These are phyloP conservation scores for Scenedesmus sp. DNA, from an alignment of 163 green algal genomes.

Conservation along the genomic window DNA sequence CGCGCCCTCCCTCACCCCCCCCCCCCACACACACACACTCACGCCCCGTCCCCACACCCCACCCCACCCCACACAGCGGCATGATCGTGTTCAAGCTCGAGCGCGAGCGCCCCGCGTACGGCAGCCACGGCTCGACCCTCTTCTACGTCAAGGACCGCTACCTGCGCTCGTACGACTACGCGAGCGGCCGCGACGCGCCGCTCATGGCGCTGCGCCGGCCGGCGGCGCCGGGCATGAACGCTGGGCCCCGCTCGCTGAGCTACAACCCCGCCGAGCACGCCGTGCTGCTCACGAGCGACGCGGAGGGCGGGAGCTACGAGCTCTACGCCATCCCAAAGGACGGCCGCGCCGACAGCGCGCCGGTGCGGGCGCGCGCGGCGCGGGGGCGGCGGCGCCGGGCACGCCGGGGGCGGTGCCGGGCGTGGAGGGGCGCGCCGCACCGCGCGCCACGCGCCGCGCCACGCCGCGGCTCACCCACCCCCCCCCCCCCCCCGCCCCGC, in stretches of 20 bases:
- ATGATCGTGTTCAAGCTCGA: conserved; percentile 99
- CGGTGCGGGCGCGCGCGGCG: conserved; percentile 48
- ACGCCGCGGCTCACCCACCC: no score
- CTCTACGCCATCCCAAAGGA: conserved; percentile 92
- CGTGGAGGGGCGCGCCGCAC: no score
- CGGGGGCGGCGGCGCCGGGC: no score
- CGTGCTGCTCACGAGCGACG: conserved; percentile 92
- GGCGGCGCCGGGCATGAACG: conserved; percentile 40
- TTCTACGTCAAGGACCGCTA: conserved; percentile 98
- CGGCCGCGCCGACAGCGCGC: conserved; percentile 60
- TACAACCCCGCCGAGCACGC: conserved; percentile 99
- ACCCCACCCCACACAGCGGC: no score
- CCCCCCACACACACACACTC: no score
- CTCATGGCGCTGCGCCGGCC: conserved; percentile 87
- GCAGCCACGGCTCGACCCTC: conserved; percentile 76
- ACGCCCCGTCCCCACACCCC: no score
- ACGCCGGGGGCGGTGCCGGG: no score
- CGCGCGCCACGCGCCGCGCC: no score
- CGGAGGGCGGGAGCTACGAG: conserved; percentile 95
- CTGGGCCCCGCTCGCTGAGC: conserved; percentile 73
- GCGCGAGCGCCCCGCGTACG: conserved; percentile 94
- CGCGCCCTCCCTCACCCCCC: no score
- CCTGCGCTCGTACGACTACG: conserved; percentile 93
- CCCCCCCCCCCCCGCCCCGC: no score
- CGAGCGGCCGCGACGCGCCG: conserved; percentile 84